Percentiles rank a stretch among this genome's conserved stretches.
These are phyloP conservation scores for Vanilla planifolia DNA, from an alignment of 106 monocot species.

Conservation along the genomic window DNA sequence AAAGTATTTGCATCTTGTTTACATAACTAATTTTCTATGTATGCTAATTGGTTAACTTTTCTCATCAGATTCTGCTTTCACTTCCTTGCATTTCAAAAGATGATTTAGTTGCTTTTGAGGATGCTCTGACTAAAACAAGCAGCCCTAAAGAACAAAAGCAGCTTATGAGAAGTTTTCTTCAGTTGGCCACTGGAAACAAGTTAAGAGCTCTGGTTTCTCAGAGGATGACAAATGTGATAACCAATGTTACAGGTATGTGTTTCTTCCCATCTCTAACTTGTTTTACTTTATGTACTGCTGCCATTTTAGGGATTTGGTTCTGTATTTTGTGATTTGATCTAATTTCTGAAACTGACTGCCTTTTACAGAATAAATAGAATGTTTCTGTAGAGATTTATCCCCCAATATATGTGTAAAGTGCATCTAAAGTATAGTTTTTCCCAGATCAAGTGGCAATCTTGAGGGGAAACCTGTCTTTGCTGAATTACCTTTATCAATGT, in stretches of 20 bases:
- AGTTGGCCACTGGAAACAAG: slow-evolving; percentile 69
- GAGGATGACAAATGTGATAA: slow-evolving; percentile 66
- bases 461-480: no score
- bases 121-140: slow-evolving; percentile 72
- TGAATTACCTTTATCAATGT: no score
- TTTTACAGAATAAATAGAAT: background rate
- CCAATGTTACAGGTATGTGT: slow-evolving; percentile 75
- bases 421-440: background rate
- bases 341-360: background rate
- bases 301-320: background rate
- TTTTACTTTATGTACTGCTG: no score
- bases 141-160: slow-evolving; percentile 93
- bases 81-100: slow-evolving; percentile 58
- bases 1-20: no score
- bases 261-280: background rate
- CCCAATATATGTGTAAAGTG: background rate
- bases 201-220: slow-evolving; percentile 80
- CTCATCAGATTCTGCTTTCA: slow-evolving; percentile 63
- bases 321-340: background rate
- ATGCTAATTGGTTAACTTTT: slow-evolving; percentile 7
- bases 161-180: slow-evolving; percentile 70
- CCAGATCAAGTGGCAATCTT: background rate
- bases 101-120: slow-evolving; percentile 85
- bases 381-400: background rate
- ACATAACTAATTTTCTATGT: slow-evolving; percentile 3